Conservation (phyloP, 2,329 filamentous ascomycete species). For the Aspergillus pseudoviridinutans region DNA sequence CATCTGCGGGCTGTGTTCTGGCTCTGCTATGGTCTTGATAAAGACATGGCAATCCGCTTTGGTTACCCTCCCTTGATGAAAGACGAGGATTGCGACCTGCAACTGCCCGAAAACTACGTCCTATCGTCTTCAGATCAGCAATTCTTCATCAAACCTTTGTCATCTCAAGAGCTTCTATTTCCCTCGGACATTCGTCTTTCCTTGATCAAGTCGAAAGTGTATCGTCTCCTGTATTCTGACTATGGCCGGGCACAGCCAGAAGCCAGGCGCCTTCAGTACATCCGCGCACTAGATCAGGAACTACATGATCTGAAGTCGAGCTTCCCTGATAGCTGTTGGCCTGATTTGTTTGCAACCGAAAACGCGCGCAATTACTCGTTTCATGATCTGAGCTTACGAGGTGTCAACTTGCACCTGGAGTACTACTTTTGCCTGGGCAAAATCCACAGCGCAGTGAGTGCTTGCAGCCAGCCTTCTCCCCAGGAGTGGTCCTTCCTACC, state of each 20-base stretch:
- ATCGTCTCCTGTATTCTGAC: conserved; percentile 17
- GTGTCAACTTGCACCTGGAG: too few species aligned
- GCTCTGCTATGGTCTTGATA: conserved; percentile 21
- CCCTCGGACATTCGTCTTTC: conserved; percentile 22
- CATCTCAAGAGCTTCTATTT: conserved; percentile 18
- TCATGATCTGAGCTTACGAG: too few species aligned
- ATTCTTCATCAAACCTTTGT: conserved; percentile 19
- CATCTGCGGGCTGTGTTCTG: conserved; percentile 24
- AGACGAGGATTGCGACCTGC: conserved; percentile 20
- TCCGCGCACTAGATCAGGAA: conserved; percentile 22
- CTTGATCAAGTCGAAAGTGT: conserved; percentile 21
- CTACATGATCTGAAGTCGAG: conserved; percentile 15
- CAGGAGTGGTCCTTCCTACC: conserved; percentile 11
- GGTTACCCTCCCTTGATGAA: conserved; percentile 18
- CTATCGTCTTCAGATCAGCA: conserved; percentile 15
- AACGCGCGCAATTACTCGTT: too few species aligned
- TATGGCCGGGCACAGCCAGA: conserved; percentile 11
- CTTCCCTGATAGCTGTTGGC: conserved; percentile 16
- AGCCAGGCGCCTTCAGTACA: conserved; percentile 17
- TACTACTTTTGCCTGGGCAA: too few species aligned
- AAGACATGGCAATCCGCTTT: conserved; percentile 20
- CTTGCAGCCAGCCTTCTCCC: neutral
- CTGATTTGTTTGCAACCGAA: conserved; percentile 16
- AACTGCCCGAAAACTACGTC: conserved; percentile 18
- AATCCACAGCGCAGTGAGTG: too few species aligned